Evolutionary conservation across 306 rosid genomes (phyloP), one percentile per base, ranked within the genome.

Genomic region (Cyamopsis tetragonoloba): DNA sequence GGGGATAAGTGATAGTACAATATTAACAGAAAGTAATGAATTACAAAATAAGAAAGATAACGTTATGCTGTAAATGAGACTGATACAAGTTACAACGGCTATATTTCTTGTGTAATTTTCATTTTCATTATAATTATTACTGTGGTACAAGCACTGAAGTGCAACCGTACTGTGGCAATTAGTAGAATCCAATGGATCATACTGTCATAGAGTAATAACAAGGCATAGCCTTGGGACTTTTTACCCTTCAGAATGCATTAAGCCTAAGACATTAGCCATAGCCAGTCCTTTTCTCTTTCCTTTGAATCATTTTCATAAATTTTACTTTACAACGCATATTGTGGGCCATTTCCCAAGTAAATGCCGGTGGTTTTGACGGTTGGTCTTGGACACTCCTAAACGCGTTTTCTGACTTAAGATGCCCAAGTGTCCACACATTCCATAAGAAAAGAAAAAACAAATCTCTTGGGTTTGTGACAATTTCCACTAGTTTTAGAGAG

Each of bases 91-190:
- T 57, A 15, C 74, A 55, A 63, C 38, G 39, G 18, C 57, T 41
- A 37, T 49, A 48, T 19, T 72, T 64, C 10, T 27, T 24, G 32
- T 23, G 2, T 9, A 3, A 9, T 1, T 3, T 27, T 42, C 42
- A 27, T n/a, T n/a, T n/a, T n/a, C n/a, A n/a, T n/a, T n/a, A n/a
- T 24, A 6, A 2, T 13, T 0, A 3, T 9, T 17, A 20, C 0
- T 28, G 14, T 26, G 37, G 46, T 75, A 48, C 63, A 58, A 38
- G 15, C 48, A 48, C 58, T 57, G 58, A 14, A 20, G 70, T 75
- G 48, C 63, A 10, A 17, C 18, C 12, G 12, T 35, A 35, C 12
- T 35, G 12, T 8, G 41, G 26, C 60, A 2, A 1, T 31, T 4
- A 31, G 7, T 1, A 20, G 49, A 42, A 0, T 64, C 13, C 6